A percentile compares a stretch with the other conserved stretches of the same genome.
Evolutionary conservation across 208 protist genomes (phyloP).

Genomic region (Trypanosoma scelopori): DNA sequence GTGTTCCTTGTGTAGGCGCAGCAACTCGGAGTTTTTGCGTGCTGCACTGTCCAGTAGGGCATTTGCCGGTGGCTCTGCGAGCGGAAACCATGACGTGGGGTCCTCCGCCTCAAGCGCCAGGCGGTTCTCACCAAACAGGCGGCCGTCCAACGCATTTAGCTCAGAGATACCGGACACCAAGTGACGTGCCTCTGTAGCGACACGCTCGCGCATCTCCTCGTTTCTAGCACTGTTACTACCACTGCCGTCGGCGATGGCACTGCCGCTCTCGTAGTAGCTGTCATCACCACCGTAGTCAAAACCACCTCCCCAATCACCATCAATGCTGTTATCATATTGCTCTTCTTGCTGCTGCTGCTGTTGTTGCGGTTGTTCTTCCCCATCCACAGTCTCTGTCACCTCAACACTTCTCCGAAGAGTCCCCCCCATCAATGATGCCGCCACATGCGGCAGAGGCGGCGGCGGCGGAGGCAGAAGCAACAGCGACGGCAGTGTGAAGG

Average conservation of each 20-base stretch:
- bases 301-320: conserved; percentile 28
- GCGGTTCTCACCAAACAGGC: conserved; percentile 47
- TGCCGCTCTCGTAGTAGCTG: conserved; percentile 19
- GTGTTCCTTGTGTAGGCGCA: conserved; percentile 63
- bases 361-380: conserved; percentile 11
- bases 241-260: not conserved
- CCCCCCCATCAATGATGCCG: conserved; percentile 10
- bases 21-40: conserved; percentile 48
- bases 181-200: conserved; percentile 46
- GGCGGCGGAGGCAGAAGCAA: conserved; percentile 45
- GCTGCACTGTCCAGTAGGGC: conserved; percentile 26
- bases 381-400: not conserved
- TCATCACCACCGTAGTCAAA: conserved; percentile 28
- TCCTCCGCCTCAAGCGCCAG: conserved; percentile 82
- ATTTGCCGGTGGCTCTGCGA: conserved; percentile 40
- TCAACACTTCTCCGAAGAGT: not conserved
- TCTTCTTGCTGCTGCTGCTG: conserved; percentile 9
- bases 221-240: conserved; percentile 7
- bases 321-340: conserved; percentile 17
- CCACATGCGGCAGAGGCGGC: too few relatives aligned
- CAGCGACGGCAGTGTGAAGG: conserved; percentile 40
- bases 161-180: conserved; percentile 65
- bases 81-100: conserved; percentile 68
- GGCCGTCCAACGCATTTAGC: conserved; percentile 61
- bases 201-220: conserved; percentile 14